Percentiles rank a stretch among this genome's conserved stretches.
These are phyloP conservation scores for Hypsizygus marmoreus DNA, from an alignment of 768 basidiomycete genomes.

Conservation along the genomic window DNA sequence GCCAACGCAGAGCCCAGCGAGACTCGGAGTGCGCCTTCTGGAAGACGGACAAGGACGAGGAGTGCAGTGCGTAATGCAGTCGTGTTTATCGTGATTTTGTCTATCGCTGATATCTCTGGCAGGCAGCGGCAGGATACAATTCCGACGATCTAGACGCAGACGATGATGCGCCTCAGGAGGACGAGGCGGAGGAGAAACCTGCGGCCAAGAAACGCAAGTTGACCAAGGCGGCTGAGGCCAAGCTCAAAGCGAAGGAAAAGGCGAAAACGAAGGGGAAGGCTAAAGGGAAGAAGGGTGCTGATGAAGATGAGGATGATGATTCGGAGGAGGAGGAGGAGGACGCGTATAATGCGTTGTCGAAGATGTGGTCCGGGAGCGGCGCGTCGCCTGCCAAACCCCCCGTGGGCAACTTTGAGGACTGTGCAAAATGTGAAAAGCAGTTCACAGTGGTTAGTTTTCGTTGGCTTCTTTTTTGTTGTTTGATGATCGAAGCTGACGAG, in stretches of 20 bases:
- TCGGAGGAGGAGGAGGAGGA: slow-evolving; percentile 63
- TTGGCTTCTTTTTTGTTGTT: neutral
- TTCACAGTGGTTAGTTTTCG: slow-evolving; percentile 79
- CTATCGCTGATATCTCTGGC: slow-evolving; percentile 2
- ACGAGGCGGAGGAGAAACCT: slow-evolving; percentile 25
- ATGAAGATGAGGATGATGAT: slow-evolving; percentile 34
- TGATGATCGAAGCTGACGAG: neutral
- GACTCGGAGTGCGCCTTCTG: no score
- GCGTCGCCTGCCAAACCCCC: slow-evolving; percentile 52
- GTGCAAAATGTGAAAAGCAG: slow-evolving; percentile 78
- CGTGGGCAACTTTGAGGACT: slow-evolving; percentile 78
- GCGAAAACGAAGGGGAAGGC: slow-evolving; percentile 47
- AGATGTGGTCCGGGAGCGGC: slow-evolving; percentile 37
- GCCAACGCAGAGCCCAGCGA: slow-evolving; percentile 13
- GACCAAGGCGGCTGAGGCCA: slow-evolving; percentile 47
- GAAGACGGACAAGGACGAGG: slow-evolving; percentile 9
- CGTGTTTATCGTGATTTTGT: neutral
- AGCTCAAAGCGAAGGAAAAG: slow-evolving; percentile 41
- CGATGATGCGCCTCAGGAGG: slow-evolving; percentile 54
- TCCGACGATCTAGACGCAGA: slow-evolving; percentile 84
- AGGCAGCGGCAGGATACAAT: slow-evolving; percentile 49
- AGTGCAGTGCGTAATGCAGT: slow-evolving; percentile 9
- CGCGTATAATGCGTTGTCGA: slow-evolving; percentile 67
- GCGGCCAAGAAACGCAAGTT: slow-evolving; percentile 59
- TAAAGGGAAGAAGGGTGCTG: slow-evolving; percentile 46